These are phyloP conservation scores for Penicillium angulare DNA, from an alignment of 495 filamentous ascomycete genomes.

Conservation along the genomic window DNA sequence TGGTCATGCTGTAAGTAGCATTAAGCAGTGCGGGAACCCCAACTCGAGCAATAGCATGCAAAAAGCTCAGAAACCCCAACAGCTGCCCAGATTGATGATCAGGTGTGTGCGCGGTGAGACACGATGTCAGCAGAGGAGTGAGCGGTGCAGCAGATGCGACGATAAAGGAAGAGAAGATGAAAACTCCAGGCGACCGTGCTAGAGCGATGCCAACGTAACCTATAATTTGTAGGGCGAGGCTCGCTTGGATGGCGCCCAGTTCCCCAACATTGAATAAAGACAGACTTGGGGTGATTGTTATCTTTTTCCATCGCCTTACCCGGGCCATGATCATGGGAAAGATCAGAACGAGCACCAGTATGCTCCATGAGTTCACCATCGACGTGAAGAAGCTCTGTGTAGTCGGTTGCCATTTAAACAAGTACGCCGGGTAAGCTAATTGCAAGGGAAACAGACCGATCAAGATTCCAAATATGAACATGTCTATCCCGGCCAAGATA, in stretches of 20 bases:
- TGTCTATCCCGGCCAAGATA: slow-evolving; percentile 2
- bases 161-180: slow-evolving; percentile 1
- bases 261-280: slow-evolving; percentile 2
- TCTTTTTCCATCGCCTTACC: not conserved
- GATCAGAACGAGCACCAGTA: slow-evolving; percentile 3
- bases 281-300: not conserved
- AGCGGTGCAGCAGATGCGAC: slow-evolving; percentile 4
- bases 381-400: slow-evolving; percentile 5
- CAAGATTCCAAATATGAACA: slow-evolving; percentile 1
- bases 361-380: slow-evolving; percentile 3
- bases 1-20: slow-evolving; percentile 6
- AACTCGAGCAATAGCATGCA: slow-evolving; percentile 8
- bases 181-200: not conserved
- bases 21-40: slow-evolving; percentile 4
- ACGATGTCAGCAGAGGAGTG: slow-evolving; percentile 6
- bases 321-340: slow-evolving; percentile 2
- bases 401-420: slow-evolving; percentile 5
- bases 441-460: not conserved
- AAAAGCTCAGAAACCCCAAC: slow-evolving; percentile 6
- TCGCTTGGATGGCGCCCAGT: slow-evolving; percentile 1
- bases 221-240: not conserved
- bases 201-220: slow-evolving; percentile 1
- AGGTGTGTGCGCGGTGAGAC: slow-evolving; percentile 4
- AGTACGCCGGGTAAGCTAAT: not conserved
- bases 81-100: slow-evolving; percentile 3